Conservation (phyloP, 257 asterid genomes). For the Solanum medicagineum region DNA sequence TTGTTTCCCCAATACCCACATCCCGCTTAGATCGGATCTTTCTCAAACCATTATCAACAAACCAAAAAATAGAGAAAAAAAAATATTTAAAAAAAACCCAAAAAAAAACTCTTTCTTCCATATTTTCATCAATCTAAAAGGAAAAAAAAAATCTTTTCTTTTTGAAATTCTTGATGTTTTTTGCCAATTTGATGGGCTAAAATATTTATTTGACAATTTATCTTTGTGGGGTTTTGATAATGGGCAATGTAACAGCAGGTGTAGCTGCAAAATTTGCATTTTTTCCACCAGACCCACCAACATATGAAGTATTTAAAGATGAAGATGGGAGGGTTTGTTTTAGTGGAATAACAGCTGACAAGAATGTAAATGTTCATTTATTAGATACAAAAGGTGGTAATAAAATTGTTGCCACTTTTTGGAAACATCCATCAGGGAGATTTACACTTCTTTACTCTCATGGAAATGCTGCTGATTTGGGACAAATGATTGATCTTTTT, state of each 20-base stretch:
- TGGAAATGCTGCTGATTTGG: constrained; percentile 99
- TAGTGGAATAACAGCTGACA: constrained; percentile 76
- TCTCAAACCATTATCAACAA: constrained; percentile 23
- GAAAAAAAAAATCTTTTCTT: not conserved
- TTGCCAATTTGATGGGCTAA: constrained; percentile 16
- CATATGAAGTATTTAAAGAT: constrained; percentile 73
- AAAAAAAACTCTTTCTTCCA: not conserved
- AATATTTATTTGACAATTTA: not conserved
- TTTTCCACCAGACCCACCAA: constrained; percentile 97
- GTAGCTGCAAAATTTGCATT: constrained; percentile 97
- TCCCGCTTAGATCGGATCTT: constrained; percentile 82
- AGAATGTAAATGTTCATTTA: constrained; percentile 76
- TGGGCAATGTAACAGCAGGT: constrained; percentile 96
- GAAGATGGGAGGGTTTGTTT: constrained; percentile 56
- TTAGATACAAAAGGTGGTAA: constrained; percentile 73
- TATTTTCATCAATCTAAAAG: not conserved
- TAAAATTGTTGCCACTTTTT: constrained; percentile 77
- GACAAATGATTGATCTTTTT: constrained; percentile 95
- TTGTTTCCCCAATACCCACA: not conserved
- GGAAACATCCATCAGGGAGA: constrained; percentile 84
- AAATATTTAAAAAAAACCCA: constrained; percentile 1
- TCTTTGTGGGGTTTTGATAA: constrained; percentile 14
- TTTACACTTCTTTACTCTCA: constrained; percentile 86
- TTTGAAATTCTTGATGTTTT: constrained; percentile 4
- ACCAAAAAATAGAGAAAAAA: not conserved